Evolutionary conservation across 1,284 basidiomycete species (phyloP).

Genomic region (Ganoderma sinense): DNA sequence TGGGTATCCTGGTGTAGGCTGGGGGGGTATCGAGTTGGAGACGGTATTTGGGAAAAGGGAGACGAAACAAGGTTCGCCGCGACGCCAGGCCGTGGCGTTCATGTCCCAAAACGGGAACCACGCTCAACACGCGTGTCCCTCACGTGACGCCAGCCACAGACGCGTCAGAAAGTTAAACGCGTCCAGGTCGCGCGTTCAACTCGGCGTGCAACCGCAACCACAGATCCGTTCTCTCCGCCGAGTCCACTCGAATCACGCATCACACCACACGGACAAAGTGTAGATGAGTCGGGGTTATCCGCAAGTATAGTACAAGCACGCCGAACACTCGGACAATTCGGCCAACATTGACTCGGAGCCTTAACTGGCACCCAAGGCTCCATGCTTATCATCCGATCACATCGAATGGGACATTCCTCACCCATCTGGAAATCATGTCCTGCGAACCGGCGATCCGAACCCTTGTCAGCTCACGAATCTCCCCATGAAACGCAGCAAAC

Average conservation of each 20-base stretch:
- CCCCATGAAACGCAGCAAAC: background rate
- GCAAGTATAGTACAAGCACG: background rate
- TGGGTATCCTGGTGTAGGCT: too few species aligned
- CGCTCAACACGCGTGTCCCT: constrained; percentile 14
- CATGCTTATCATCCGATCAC: constrained; percentile 10
- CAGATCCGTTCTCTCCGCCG: background rate
- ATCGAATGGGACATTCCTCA: constrained; percentile 49
- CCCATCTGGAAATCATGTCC: constrained; percentile 62
- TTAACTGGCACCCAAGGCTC: constrained; percentile 13
- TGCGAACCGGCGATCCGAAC: constrained; percentile 21
- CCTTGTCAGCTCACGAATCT: constrained; percentile 2
- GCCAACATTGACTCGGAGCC: background rate
- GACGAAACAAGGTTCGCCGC: background rate
- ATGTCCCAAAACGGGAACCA: constrained; percentile 4
- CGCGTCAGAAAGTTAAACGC: background rate
- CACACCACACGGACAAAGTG: background rate
- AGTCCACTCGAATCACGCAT: background rate
- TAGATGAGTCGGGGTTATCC: background rate
- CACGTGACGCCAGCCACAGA: constrained; percentile 27
- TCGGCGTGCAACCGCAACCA: background rate
- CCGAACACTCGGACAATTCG: background rate
- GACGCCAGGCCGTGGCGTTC: background rate
- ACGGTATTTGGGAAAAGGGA: background rate
- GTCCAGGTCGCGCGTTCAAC: background rate
- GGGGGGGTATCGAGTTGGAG: background rate